Evolutionary conservation across 2,329 filamentous ascomycete genomes (phyloP).

Genomic region (Neoascochyta sp.): DNA sequence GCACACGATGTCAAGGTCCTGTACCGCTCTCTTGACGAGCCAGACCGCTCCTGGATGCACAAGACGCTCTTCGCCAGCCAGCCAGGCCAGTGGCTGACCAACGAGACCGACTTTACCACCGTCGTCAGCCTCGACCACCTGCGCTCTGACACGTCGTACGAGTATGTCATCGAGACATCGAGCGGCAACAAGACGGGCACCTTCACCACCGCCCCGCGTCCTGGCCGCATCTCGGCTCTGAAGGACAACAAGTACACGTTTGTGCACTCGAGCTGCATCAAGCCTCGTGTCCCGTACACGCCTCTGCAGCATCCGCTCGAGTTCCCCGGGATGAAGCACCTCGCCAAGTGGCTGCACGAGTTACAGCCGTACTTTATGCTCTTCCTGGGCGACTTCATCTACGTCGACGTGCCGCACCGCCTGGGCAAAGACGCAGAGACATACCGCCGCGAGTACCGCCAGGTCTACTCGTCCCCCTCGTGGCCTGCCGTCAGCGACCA

Average conservation of each 20-base stretch:
- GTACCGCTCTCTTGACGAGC: conserved; percentile 30
- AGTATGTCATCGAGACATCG: conserved; percentile 62
- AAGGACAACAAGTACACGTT: conserved; percentile 78
- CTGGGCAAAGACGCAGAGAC: conserved; percentile 69
- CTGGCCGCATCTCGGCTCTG: conserved; percentile 57
- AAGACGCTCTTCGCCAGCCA: conserved; percentile 29
- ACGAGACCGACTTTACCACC: conserved; percentile 79
- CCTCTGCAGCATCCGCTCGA: conserved; percentile 77
- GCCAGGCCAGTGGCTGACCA: conserved; percentile 53
- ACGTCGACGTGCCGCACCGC: conserved; percentile 79
- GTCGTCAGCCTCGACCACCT: conserved; percentile 65
- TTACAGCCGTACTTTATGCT: conserved; percentile 71
- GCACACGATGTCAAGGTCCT: conserved; percentile 56
- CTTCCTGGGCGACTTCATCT: conserved; percentile 82
- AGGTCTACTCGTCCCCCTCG: conserved; percentile 92
- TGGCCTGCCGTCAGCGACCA: conserved; percentile 73
- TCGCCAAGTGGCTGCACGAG: conserved; percentile 68
- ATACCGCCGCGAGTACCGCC: conserved; percentile 88
- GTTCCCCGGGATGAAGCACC: conserved; percentile 73
- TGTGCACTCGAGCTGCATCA: conserved; percentile 87
- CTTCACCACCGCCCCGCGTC: conserved; percentile 71
- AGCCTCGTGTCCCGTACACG: conserved; percentile 85
- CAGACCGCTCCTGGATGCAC: conserved; percentile 30
- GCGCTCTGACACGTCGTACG: conserved; percentile 69
- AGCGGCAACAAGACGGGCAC: conserved; percentile 83